phyloP scores from a whole-genome alignment of 176 grass and related monocot genomes.

The Cymbopogon citratus region DNA sequence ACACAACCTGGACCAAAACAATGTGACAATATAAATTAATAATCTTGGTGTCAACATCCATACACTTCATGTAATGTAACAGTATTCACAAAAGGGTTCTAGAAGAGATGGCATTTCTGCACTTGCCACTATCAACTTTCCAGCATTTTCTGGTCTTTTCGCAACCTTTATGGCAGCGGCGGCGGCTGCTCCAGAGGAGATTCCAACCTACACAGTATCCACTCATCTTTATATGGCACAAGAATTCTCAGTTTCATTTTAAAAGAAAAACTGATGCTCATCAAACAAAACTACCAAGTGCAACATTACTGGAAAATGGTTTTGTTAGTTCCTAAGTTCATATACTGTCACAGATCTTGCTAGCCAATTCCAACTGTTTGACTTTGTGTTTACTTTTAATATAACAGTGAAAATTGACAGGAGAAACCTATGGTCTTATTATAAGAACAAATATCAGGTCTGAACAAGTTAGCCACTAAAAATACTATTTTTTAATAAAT shows the following conservation, averaged over 20 bases:
- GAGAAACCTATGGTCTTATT: not conserved
- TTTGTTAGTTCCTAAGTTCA: not conserved
- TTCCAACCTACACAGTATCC: slow-evolving; percentile 66
- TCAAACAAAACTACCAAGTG: not conserved
- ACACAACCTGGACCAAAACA: slow-evolving; percentile 56
- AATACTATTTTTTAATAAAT: not conserved
- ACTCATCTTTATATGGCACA: slow-evolving; percentile 8
- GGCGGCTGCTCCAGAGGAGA: slow-evolving; percentile 90
- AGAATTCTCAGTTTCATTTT: not conserved
- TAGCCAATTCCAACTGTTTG: not conserved
- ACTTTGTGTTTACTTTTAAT: not conserved
- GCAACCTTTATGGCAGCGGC: slow-evolving; percentile 78
- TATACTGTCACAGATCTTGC: not conserved
- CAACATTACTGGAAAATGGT: not conserved
- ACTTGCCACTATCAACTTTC: slow-evolving; percentile 78
- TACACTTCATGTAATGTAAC: not conserved
- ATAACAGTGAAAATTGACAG: not conserved
- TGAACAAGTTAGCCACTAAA: not conserved
- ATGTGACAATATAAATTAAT: not conserved
- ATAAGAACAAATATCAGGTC: not conserved
- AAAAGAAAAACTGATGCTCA: not conserved
- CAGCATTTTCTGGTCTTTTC: slow-evolving; percentile 81
- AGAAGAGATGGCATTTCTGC: not conserved
- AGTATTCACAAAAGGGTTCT: not conserved
- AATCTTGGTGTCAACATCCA: not conserved